A percentile compares a stretch with the other conserved stretches of the same genome.
phyloP scores from a whole-genome alignment of 2,329 filamentous ascomycete species.

The Fusarium sp. region DNA sequence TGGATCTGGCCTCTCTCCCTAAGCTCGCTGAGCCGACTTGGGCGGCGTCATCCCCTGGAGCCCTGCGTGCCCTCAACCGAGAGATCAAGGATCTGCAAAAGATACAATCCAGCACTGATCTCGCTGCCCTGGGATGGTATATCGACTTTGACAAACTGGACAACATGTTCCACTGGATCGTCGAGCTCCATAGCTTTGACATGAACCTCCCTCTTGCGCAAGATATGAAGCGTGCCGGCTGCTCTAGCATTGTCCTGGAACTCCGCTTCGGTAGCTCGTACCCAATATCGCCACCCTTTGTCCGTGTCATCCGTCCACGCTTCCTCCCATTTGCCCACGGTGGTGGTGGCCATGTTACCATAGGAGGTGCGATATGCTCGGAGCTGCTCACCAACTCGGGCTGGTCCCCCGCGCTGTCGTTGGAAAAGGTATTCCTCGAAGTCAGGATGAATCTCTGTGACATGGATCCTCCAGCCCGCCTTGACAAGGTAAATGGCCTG shows the following conservation, averaged over 20 bases:
- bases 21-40: conserved; percentile 58
- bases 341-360: conserved; percentile 86
- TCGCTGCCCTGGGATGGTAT: conserved; percentile 81
- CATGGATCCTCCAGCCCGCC: conserved; percentile 75
- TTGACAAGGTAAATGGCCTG: conserved; percentile 52
- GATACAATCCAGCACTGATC: conserved; percentile 66
- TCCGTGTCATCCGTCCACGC: conserved; percentile 80
- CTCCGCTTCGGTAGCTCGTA: conserved; percentile 80
- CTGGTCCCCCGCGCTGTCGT: conserved; percentile 75
- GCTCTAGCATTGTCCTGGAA: conserved; percentile 78
- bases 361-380: conserved; percentile 84
- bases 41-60: conserved; percentile 42
- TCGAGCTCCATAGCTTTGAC: conserved; percentile 87
- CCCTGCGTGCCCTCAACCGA: conserved; percentile 39
- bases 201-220: conserved; percentile 69
- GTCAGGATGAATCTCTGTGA: conserved; percentile 78
- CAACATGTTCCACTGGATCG: conserved; percentile 90
- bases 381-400: conserved; percentile 83
- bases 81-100: conserved; percentile 71
- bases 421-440: conserved; percentile 83
- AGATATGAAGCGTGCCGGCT: conserved; percentile 71
- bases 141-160: conserved; percentile 70
- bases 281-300: conserved; percentile 81
- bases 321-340: conserved; percentile 75
- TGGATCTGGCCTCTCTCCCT: conserved; percentile 68